Percentiles rank a stretch among this genome's conserved stretches.
Evolutionary conservation across 1,284 basidiomycete species (phyloP).

Genomic region (Malassezia pachydermatis): DNA sequence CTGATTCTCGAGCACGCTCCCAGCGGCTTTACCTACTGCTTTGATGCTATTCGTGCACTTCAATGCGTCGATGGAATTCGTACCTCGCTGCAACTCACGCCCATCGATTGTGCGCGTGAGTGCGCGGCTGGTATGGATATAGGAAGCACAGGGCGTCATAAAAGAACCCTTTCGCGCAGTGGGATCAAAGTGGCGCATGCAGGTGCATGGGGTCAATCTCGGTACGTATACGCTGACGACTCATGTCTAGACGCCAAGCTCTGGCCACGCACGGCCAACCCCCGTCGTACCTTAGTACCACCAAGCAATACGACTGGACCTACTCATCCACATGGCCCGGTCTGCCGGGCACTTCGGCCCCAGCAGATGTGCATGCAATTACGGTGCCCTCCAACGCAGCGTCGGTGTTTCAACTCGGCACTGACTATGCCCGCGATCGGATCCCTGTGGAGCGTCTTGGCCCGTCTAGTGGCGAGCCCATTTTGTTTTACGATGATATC

Average conservation of each 20-base stretch:
- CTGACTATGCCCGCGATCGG: conserved; percentile 33
- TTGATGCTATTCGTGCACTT: conserved; percentile 64
- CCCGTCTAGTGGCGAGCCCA: conserved; percentile 37
- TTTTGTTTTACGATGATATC: conserved; percentile 46
- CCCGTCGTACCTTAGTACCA: conserved; percentile 22
- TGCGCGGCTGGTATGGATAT: no score
- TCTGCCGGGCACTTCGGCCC: conserved; percentile 43
- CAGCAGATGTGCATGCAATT: neutral
- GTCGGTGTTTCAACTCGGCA: conserved; percentile 21
- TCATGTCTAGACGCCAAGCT: neutral
- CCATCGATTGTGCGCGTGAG: conserved; percentile 6
- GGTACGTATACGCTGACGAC: conserved; percentile 54
- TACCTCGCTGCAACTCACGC: conserved; percentile 52
- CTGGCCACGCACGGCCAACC: neutral
- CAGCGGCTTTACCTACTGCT: conserved; percentile 60
- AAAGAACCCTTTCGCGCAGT: neutral
- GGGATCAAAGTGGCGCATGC: conserved; percentile 89
- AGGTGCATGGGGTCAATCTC: conserved; percentile 79
- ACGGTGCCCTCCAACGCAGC: neutral
- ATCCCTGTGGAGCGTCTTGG: conserved; percentile 43
- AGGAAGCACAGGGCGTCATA: neutral
- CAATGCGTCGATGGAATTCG: conserved; percentile 62
- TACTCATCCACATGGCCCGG: conserved; percentile 83
- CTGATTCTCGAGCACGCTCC: conserved; percentile 56
- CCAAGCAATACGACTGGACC: conserved; percentile 77